These are phyloP conservation scores for Tuber brumale DNA, from an alignment of 495 filamentous ascomycete species.

Conservation along the genomic window DNA sequence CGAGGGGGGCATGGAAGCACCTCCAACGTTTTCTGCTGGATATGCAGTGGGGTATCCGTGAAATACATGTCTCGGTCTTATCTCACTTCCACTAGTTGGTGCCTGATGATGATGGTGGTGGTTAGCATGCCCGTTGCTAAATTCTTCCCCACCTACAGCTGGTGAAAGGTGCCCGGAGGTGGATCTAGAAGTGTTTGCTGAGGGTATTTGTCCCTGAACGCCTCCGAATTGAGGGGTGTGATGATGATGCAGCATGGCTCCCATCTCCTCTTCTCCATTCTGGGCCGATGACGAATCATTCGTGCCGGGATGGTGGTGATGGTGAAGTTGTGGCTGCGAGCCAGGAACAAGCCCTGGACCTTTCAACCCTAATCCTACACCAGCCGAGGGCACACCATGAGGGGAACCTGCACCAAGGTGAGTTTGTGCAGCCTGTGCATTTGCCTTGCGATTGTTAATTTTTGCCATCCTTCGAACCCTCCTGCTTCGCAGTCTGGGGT, in stretches of 20 bases:
- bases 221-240: constrained; percentile 50
- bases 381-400: constrained; percentile 26
- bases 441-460: constrained; percentile 74
- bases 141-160: constrained; percentile 40
- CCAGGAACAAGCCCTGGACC: constrained; percentile 40
- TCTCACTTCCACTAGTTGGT: constrained; percentile 50
- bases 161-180: constrained; percentile 42
- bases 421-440: constrained; percentile 45
- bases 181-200: constrained; percentile 38
- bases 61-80: constrained; percentile 74
- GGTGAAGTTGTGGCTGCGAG: constrained; percentile 57
- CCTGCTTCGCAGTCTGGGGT: constrained; percentile 79
- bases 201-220: constrained; percentile 39
- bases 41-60: constrained; percentile 63
- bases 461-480: constrained; percentile 92
- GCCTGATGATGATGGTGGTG: constrained; percentile 46
- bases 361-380: constrained; percentile 38
- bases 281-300: constrained; percentile 44
- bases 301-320: constrained; percentile 75
- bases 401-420: constrained; percentile 40
- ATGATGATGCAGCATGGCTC: constrained; percentile 82
- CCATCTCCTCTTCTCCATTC: constrained; percentile 74
- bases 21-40: constrained; percentile 49
- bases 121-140: constrained; percentile 42
- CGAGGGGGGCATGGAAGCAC: constrained; percentile 63